Percentiles rank a stretch among this genome's conserved stretches.
Conservation (phyloP, 1,284 basidiomycete genomes). For the Malassezia nana region DNA sequence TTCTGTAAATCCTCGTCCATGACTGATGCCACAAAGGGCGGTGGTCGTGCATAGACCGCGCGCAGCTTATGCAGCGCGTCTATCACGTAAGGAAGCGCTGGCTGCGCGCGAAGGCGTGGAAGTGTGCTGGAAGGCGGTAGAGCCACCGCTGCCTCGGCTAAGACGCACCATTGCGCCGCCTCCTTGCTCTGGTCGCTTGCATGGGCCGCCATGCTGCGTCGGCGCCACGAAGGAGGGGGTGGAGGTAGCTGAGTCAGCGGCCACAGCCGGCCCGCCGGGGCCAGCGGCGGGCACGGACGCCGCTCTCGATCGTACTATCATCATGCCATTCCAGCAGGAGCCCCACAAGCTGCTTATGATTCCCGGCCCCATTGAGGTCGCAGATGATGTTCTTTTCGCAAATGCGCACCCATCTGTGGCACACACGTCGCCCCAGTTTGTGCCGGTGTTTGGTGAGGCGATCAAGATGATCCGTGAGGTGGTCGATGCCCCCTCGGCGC, state of each 20-base stretch:
- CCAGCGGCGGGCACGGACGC: background rate
- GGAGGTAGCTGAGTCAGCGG: background rate
- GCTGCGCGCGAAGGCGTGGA: slow-evolving; percentile 12
- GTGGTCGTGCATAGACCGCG: slow-evolving; percentile 2
- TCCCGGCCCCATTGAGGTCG: slow-evolving; percentile 70
- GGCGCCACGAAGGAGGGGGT: background rate
- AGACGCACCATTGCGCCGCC: background rate
- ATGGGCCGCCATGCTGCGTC: background rate
- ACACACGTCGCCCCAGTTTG: slow-evolving; percentile 83
- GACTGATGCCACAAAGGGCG: background rate
- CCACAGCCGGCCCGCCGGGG: background rate
- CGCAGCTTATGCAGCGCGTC: slow-evolving; percentile 4
- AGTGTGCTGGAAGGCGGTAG: slow-evolving; percentile 13
- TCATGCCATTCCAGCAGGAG: slow-evolving; percentile 13
- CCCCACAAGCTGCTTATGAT: slow-evolving; percentile 51
- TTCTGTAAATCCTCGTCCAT: background rate
- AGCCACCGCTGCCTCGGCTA: background rate
- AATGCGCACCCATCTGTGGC: slow-evolving; percentile 47
- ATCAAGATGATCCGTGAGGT: slow-evolving; percentile 69
- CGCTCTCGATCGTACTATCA: background rate
- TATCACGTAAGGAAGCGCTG: background rate
- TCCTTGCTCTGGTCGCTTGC: background rate
- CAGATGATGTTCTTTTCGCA: slow-evolving; percentile 59
- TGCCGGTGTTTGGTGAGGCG: slow-evolving; percentile 78
- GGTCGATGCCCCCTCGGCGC: slow-evolving; percentile 54